These are phyloP conservation scores for Yamadazyma scolyti DNA, from an alignment of 805 yeast genomes.

Conservation along the genomic window DNA sequence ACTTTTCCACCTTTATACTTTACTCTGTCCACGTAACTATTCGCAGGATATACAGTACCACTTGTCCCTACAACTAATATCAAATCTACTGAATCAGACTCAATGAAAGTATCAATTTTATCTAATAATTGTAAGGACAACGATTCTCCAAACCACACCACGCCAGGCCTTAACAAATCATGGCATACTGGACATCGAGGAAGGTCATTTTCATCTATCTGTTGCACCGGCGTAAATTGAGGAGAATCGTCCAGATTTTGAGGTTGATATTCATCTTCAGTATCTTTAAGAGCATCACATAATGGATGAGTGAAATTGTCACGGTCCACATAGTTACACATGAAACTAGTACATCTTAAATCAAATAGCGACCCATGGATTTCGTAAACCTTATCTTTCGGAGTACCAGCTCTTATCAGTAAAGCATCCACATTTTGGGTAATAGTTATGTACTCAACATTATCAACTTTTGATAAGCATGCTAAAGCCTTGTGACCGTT, in stretches of 20 bases:
- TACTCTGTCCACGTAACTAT: constrained; percentile 82
- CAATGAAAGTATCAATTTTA: constrained; percentile 67
- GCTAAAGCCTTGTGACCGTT: constrained; percentile 71
- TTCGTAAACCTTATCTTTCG: constrained; percentile 50
- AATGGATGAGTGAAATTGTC: constrained; percentile 56
- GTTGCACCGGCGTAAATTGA: constrained; percentile 45
- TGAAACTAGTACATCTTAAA: constrained; percentile 70
- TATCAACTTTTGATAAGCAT: constrained; percentile 42
- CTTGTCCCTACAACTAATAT: constrained; percentile 84
- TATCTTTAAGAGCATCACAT: constrained; percentile 46
- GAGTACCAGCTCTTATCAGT: constrained; percentile 62
- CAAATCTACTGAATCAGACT: constrained; percentile 55
- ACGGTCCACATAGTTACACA: constrained; percentile 60
- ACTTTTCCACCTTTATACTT: constrained; percentile 70
- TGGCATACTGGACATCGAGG: constrained; percentile 78
- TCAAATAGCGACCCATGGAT: constrained; percentile 78
- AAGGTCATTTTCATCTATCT: constrained; percentile 47
- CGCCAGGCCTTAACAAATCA: constrained; percentile 77
- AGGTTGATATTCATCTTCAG: constrained; percentile 20
- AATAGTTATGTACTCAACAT: constrained; percentile 53
- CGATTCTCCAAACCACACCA: constrained; percentile 94
- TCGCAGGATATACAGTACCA: constrained; percentile 87
- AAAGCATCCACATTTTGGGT: constrained; percentile 86
- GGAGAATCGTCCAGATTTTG: constrained; percentile 26
- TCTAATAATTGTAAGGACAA: constrained; percentile 62